Conservation (phyloP, 306 rosid genomes). For the Vicia sativa region DNA sequence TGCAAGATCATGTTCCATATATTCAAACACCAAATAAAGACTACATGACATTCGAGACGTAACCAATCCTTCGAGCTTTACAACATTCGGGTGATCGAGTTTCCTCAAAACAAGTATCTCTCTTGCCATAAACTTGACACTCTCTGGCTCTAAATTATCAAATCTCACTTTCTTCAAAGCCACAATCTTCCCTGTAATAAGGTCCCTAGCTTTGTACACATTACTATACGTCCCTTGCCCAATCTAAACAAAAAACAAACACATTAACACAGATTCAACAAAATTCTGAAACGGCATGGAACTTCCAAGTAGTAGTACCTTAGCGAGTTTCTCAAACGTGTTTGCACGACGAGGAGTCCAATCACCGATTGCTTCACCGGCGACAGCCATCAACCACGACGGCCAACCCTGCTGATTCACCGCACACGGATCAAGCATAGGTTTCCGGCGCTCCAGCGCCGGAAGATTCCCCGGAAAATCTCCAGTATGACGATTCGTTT, state of each 20-base stretch:
- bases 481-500: conserved; percentile 46
- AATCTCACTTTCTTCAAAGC: conserved; percentile 97
- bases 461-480: conserved; percentile 47
- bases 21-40: conserved; percentile 89
- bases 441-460: conserved; percentile 61
- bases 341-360: conserved; percentile 98
- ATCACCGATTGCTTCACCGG: conserved; percentile 87
- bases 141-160: conserved; percentile 94
- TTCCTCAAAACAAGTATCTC: conserved; percentile 84
- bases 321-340: conserved; percentile 90
- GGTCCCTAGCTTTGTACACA: conserved; percentile 93
- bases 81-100: conserved; percentile 97
- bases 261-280: conserved; percentile 23
- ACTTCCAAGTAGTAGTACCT: conserved; percentile 47
- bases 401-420: conserved; percentile 88
- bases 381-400: conserved; percentile 84
- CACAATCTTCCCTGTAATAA: conserved; percentile 79
- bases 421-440: conserved; percentile 46
- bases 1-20: conserved; percentile 99
- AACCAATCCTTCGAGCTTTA: conserved; percentile 93
- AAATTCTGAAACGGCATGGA: conserved; percentile 1
- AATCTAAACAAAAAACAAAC: conserved; percentile 55
- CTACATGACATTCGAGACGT: conserved; percentile 99
- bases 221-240: conserved; percentile 99
- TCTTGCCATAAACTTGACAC: conserved; percentile 98